A percentile compares a stretch with the other conserved stretches of the same genome.
These are phyloP conservation scores for Moricandia arvensis DNA, from an alignment of 345 rosid species.

Conservation along the genomic window DNA sequence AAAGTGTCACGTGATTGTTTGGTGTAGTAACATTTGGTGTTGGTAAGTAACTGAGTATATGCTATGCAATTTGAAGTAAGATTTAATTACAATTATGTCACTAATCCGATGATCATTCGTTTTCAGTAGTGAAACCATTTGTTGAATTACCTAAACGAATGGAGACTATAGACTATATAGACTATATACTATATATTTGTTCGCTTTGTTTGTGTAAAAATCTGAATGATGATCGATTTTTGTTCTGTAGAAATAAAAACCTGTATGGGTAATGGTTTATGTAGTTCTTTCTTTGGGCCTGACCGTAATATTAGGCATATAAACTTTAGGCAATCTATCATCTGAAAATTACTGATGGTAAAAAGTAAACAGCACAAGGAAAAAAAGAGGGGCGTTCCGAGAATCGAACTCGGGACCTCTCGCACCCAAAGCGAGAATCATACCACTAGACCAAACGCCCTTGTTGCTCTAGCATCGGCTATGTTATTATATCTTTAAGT, in stretches of 20 bases:
- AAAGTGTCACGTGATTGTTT: neutral
- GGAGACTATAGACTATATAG: neutral
- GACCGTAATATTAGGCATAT: too few species aligned
- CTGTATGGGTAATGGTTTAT: too few species aligned
- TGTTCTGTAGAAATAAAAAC: too few species aligned
- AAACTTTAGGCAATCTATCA: neutral
- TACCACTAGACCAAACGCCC: slow-evolving; percentile 92
- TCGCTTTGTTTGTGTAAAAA: too few species aligned
- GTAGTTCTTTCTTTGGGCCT: too few species aligned
- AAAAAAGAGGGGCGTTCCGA: slow-evolving; percentile 54
- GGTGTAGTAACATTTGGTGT: neutral
- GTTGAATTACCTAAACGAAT: neutral
- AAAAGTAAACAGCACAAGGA: neutral
- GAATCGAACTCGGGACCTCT: slow-evolving; percentile 86
- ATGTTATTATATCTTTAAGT: too few species aligned
- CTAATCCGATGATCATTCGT: neutral
- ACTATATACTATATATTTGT: too few species aligned
- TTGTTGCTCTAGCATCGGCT: too few species aligned
- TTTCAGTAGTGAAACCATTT: neutral
- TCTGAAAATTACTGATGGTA: neutral
- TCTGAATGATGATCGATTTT: neutral
- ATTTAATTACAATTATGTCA: neutral
- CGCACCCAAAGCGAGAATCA: slow-evolving; percentile 90
- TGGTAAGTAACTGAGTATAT: neutral
- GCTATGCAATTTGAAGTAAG: neutral